Base-by-base conservation (phyloP, 1,284 basidiomycete species). In the Vanrija pseudolonga region DNA sequence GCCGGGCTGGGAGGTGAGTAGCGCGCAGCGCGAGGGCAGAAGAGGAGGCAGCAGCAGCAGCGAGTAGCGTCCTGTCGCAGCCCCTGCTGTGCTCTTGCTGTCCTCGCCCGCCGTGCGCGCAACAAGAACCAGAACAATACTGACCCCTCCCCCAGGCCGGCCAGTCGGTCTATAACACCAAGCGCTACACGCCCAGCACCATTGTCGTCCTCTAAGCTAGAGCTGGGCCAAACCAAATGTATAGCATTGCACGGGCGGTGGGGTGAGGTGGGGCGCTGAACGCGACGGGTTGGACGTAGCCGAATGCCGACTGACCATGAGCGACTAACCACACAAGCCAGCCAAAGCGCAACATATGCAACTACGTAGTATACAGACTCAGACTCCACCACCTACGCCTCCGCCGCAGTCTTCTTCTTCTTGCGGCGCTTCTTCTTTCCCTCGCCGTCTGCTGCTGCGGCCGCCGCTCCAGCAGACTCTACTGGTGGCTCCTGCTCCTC, bases 1-100 rank as follows among this genome's bases (percentile, higher is more conserved):
- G 39, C 82, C 83, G 51, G 90, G 85, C 51, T 98, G 95, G 95
- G 86, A 91, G 89, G 92, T 93, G 77, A 74, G 89, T 83, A 22
- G 15, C 39, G 14, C 26, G 38, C 36, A 32, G 20, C n/a, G 46
- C 24, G 24, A 24, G 26, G 26, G 26, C 26, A 24, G 26, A 6
- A n/a, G n/a, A n/a, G n/a, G n/a, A n/a, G n/a, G n/a, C n/a, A n/a
- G n/a, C n/a, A n/a, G n/a, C n/a, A n/a, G n/a, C n/a, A n/a, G n/a
- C n/a, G n/a, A n/a, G n/a, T n/a, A n/a, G n/a, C n/a, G n/a, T n/a
- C n/a, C n/a, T n/a, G n/a, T n/a, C n/a, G n/a, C n/a, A n/a, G n/a
- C n/a, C n/a, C n/a, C n/a, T n/a, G n/a, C n/a, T n/a, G n/a, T n/a
- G n/a, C n/a, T n/a, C n/a, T n/a, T n/a, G n/a, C n/a, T n/a, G n/a